Conservation (phyloP, 768 basidiomycete genomes). For the Amanita pseudoporphyria region DNA sequence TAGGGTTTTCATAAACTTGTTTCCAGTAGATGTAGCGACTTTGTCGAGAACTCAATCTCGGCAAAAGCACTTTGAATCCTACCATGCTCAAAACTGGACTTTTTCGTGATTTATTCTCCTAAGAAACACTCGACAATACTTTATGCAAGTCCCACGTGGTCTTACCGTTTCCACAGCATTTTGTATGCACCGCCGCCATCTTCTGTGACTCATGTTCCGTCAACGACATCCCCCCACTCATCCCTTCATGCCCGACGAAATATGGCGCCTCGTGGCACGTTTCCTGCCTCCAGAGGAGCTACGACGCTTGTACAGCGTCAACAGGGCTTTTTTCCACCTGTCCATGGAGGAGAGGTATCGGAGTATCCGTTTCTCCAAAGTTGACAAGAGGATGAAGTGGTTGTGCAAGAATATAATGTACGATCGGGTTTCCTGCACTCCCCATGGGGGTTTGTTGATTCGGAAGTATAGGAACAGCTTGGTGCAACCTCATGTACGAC, state of each 20-base stretch:
- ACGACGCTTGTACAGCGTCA: conserved; percentile 14
- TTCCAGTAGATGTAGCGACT: background rate
- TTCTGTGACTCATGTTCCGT: background rate
- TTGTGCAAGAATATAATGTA: conserved; percentile 17
- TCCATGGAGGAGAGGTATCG: conserved; percentile 15
- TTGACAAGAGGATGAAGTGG: conserved; percentile 14
- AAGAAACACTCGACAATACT: background rate
- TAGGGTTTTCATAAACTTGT: no score
- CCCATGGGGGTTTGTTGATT: background rate
- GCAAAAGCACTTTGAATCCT: background rate
- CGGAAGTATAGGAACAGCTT: conserved; percentile 16
- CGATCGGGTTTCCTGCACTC: conserved; percentile 3
- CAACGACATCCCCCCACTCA: background rate
- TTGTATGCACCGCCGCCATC: background rate
- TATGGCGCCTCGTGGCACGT: conserved; percentile 15
- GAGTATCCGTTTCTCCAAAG: conserved; percentile 13
- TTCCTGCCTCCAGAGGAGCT: conserved; percentile 14
- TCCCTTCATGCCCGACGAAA: conserved; percentile 12
- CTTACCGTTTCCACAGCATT: background rate
- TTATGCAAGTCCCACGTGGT: background rate
- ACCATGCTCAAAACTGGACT: background rate
- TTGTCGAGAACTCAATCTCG: background rate
- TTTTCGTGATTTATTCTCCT: background rate
- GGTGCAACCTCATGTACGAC: conserved; percentile 22
- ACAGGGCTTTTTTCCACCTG: conserved; percentile 13